Conservation (phyloP, 2,329 filamentous ascomycete genomes). For the Coleophoma cylindrospora region DNA sequence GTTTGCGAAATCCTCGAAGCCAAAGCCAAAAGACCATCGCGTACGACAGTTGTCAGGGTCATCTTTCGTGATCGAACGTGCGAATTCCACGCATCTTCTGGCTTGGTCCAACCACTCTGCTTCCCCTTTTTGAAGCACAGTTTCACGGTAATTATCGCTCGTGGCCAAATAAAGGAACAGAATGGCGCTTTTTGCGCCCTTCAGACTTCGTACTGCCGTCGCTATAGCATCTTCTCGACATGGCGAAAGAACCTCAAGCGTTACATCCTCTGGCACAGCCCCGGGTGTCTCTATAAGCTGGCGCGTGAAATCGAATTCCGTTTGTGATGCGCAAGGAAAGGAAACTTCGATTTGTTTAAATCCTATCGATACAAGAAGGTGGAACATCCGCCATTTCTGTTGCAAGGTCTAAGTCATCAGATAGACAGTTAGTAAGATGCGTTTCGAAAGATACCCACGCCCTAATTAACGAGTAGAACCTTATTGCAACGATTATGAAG, state of each 20-base stretch:
- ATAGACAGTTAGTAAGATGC: neutral
- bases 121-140: conserved; percentile 80
- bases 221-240: conserved; percentile 85
- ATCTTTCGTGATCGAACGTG: conserved; percentile 81
- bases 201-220: conserved; percentile 77
- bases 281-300: conserved; percentile 77
- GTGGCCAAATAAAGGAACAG: conserved; percentile 92
- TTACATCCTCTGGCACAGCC: conserved; percentile 78
- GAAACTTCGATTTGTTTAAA: conserved; percentile 98
- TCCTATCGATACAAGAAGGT: conserved; percentile 80
- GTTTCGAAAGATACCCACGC: neutral
- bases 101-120: conserved; percentile 75
- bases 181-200: conserved; percentile 83
- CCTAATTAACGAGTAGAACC: neutral
- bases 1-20: conserved; percentile 82
- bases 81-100: conserved; percentile 74
- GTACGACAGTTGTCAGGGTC: conserved; percentile 47
- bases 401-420: conserved; percentile 28
- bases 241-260: conserved; percentile 80
- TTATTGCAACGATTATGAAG: neutral
- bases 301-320: conserved; percentile 88
- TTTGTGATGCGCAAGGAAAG: conserved; percentile 86
- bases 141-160: conserved; percentile 82
- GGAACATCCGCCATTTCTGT: conserved; percentile 89
- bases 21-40: conserved; percentile 72